phyloP scores from a whole-genome alignment of 1,284 basidiomycete genomes.

The Schizophyllum amplum region DNA sequence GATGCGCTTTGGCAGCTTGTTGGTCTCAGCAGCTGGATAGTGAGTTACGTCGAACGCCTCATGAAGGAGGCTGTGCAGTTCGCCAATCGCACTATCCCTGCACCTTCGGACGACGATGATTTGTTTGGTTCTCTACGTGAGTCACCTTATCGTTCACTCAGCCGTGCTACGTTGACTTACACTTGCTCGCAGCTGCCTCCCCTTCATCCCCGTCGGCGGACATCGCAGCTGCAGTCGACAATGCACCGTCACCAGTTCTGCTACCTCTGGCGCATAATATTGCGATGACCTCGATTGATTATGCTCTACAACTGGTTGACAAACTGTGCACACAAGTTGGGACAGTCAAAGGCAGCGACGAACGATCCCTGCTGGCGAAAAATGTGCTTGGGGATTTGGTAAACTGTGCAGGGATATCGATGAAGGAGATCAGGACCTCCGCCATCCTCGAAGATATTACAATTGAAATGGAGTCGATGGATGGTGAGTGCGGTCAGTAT shows the following conservation, averaged over 20 bases:
- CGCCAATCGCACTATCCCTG: background rate
- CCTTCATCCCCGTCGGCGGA: background rate
- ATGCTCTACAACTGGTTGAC: background rate
- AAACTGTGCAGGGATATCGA: conserved; percentile 52
- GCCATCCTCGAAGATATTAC: conserved; percentile 29
- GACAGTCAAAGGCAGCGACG: conserved; percentile 29
- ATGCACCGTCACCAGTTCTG: background rate
- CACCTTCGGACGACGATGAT: background rate
- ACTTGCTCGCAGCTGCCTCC: background rate
- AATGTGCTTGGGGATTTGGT: conserved; percentile 54
- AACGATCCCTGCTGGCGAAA: conserved; percentile 55
- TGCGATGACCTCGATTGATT: too few species aligned
- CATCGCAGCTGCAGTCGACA: too few species aligned
- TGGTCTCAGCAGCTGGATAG: background rate
- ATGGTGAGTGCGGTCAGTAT: conserved; percentile 17
- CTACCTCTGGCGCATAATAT: background rate
- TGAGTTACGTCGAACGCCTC: background rate
- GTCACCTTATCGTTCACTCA: background rate
- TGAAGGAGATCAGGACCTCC: conserved; percentile 36
- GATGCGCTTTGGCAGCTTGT: background rate
- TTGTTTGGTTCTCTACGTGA: background rate
- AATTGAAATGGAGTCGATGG: conserved; percentile 23
- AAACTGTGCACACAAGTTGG: conserved; percentile 7
- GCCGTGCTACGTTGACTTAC: background rate
- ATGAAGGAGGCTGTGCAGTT: background rate